Conservation (phyloP, 2,329 filamentous ascomycete species). For the Fusarium sp. region DNA sequence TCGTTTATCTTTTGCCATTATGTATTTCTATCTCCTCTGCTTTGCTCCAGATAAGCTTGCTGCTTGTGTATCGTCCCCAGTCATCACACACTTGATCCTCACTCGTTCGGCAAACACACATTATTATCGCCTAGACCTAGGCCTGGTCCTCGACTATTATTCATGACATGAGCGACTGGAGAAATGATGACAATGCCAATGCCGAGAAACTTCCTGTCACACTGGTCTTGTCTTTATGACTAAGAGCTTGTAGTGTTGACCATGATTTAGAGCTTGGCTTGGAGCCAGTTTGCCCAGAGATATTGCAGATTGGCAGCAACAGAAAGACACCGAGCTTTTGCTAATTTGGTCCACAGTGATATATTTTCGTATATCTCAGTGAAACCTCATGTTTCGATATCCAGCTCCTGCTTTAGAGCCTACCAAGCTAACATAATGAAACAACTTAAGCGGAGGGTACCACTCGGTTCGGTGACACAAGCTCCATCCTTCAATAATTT, state of each 20-base stretch:
- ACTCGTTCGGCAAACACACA: slow-evolving; percentile 28
- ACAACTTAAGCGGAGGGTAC: slow-evolving; percentile 19
- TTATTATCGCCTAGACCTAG: slow-evolving; percentile 1
- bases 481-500: slow-evolving; percentile 4
- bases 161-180: slow-evolving; percentile 26
- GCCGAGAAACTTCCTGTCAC: slow-evolving; percentile 29
- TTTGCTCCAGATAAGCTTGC: slow-evolving; percentile 48
- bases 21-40: slow-evolving; percentile 54
- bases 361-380: too few species aligned
- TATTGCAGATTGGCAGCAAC: slow-evolving; percentile 23
- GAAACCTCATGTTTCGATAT: too few species aligned
- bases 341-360: too few species aligned
- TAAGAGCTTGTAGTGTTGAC: slow-evolving; percentile 11
- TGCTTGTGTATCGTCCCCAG: slow-evolving; percentile 27
- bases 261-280: slow-evolving; percentile 20
- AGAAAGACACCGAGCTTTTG: not conserved
- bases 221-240: slow-evolving; percentile 13
- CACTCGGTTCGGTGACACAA: slow-evolving; percentile 9
- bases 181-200: slow-evolving; percentile 22
- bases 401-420: too few species aligned
- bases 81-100: slow-evolving; percentile 28
- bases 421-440: not conserved
- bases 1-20: slow-evolving; percentile 51
- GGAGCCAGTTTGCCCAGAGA: slow-evolving; percentile 2
- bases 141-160: slow-evolving; percentile 14